Evolutionary conservation across 2,329 filamentous ascomycete species (phyloP), one percentile per base, ranked within the genome.

Genomic region (Aspergillus novoparasiticus): DNA sequence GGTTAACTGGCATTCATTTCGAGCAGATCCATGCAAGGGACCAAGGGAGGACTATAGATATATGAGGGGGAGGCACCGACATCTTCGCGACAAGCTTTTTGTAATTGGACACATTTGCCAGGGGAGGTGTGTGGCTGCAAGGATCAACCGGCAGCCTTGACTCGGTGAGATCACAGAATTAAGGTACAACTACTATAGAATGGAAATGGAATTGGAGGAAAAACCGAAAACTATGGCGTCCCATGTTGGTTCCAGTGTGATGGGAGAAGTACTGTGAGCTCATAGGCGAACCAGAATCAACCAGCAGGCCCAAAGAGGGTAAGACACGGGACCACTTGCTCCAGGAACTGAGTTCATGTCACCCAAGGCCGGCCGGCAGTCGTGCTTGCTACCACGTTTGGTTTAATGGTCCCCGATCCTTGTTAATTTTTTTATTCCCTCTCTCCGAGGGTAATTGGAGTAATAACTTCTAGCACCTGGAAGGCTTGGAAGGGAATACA

Each of bases 1-100:
- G 60, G 58, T 64, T 32, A 61, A 58, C 56, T 39, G 60, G 32
- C 28, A 62, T 66, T 26, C 63, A 36, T 39, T 39, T n/a, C 12
- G 32, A n/a, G 32, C 16, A 39, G 32, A 41, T 55, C 11, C n/a
- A 59, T 55, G 58, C 26, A 39, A 60, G 46, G 53, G 45, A 57
- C 21, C 41, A 57, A 21, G 23, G 57, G 55, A 26, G 50, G 32
- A 50, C 34, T 34, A 58, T 34, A n/a, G 50, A 54, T 23, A 48
- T 61, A 45, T 46, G 43, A 58, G 54, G 58, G 54, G 32, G 10
- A 11, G 51, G 21, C 10, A 55, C 51, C n/a, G n/a, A 55, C 51
- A 55, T 55, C 21, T 39, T 55, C 12, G 51, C 16, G 51, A 55
- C 11, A 55, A 55, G 34, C 51, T 55, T 55, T 55, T 11, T 11